Base-by-base conservation (phyloP, 345 rosid species). In the Eucalyptus curtisii region DNA sequence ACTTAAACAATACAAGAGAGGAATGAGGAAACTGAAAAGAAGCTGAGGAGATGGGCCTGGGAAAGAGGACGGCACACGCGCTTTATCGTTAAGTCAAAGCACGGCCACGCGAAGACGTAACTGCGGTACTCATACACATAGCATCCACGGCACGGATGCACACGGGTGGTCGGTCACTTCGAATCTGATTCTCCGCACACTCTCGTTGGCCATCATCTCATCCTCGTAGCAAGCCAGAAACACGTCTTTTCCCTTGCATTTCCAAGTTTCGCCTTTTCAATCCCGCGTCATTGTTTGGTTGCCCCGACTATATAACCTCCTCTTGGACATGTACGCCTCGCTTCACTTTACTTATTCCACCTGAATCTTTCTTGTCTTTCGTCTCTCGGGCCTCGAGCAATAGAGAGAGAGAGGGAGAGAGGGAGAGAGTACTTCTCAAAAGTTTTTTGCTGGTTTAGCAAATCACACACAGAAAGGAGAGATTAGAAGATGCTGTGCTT, bases 401-500 rank as follows among this genome's bases (percentile, higher is more conserved):
- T 71, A 71, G 25, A 16, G 80, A 33, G 42, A 64, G 71, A 27
- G 16, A 13, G 31, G 27, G 31, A 30, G 71, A 13, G 76, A 4
- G 76, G 7, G 37, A 27, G 33, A 31, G 71, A 37, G 82, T 20
- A 19, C 81, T 16, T 10, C 8, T 76, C 27, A 40, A 19, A 71
- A 76, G 82, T 37, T 10, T 37, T 76, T 40, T 19, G 82, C 47
- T 76, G 82, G 27, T 37, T 71, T 19, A 76, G 27, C 13, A 68
- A 33, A 68, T 68, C 80, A 33, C 44, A 68, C 45, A 17, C 44
- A 10, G 82, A 76, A 76, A 40, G 37, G 24, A 68, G 3, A n/a
- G 40, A 66, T 13, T 27, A 37, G 47, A 86, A 89, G 76, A 95
- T 93, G 95, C 91, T 91, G 81, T 96, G 97, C n/a, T 45, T 95